phyloP scores from a whole-genome alignment of 139 green algal species.

The Diplosphaera chodatii region DNA sequence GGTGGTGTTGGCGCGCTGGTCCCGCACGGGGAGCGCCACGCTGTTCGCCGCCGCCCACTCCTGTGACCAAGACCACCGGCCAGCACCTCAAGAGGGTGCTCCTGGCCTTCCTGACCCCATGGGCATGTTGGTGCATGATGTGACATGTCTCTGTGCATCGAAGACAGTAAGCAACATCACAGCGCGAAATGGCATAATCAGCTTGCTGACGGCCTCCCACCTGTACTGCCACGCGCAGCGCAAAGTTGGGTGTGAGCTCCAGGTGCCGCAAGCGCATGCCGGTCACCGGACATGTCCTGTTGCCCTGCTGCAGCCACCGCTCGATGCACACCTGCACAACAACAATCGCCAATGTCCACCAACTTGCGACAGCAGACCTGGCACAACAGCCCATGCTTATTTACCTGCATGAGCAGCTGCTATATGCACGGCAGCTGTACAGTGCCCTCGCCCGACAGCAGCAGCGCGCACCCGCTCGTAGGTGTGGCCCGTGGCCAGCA shows the following conservation, averaged over 20 bases:
- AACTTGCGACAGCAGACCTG: background rate
- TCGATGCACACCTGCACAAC: conserved; percentile 61
- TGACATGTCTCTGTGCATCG: background rate
- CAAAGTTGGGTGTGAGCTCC: conserved; percentile 90
- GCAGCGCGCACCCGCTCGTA: conserved; percentile 66
- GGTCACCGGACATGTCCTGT: conserved; percentile 87
- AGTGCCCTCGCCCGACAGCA: too few relatives aligned
- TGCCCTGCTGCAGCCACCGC: conserved; percentile 79
- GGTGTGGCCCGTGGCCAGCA: conserved; percentile 88
- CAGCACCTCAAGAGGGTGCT: background rate
- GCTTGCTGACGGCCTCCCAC: conserved; percentile 19
- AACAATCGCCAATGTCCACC: background rate
- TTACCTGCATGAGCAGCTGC: too few relatives aligned
- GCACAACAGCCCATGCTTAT: too few relatives aligned
- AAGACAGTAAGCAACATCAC: too few relatives aligned
- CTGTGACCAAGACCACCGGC: conserved; percentile 17
- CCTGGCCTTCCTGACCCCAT: too few relatives aligned
- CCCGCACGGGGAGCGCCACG: conserved; percentile 40
- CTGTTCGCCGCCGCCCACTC: conserved; percentile 70
- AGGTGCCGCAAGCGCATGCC: conserved; percentile 80
- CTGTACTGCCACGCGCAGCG: conserved; percentile 79
- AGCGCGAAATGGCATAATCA: background rate
- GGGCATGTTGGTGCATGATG: too few relatives aligned
- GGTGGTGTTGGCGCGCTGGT: conserved; percentile 14
- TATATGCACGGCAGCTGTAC: too few relatives aligned